phyloP scores from a whole-genome alignment of 192 early-diverging fungal genomes.

The Linnemannia hyalina region DNA sequence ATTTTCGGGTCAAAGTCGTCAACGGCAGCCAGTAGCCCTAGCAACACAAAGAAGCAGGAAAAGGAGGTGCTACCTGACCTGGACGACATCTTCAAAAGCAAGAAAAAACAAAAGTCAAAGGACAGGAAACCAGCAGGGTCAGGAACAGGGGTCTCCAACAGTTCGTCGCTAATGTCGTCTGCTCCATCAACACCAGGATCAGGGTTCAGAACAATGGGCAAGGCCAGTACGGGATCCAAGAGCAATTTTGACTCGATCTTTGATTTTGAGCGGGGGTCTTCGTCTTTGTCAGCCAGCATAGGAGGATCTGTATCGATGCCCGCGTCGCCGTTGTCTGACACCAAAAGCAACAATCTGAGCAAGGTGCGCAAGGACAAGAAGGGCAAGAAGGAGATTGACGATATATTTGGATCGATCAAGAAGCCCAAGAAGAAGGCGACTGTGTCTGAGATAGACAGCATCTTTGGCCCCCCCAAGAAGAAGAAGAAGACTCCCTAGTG shows the following conservation, averaged over 20 bases:
- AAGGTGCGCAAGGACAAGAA: constrained; percentile 15
- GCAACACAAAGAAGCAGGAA: not conserved
- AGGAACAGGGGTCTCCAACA: not conserved
- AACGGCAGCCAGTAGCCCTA: not conserved
- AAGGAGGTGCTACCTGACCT: constrained; percentile 6
- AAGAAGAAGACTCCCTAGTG: constrained; percentile 27
- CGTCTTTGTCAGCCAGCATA: not conserved
- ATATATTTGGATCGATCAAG: constrained; percentile 31
- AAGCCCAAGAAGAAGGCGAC: constrained; percentile 23
- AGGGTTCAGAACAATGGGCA: not conserved
- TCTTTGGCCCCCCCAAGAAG: constrained; percentile 35
- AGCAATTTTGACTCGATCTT: constrained; percentile 42
- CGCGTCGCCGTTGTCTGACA: not conserved
- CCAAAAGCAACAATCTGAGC: not conserved
- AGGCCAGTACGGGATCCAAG: constrained; percentile 13
- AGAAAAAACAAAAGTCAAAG: constrained; percentile 20
- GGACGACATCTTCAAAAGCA: constrained; percentile 20
- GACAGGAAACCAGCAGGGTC: constrained; percentile 8
- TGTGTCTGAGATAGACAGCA: constrained; percentile 37
- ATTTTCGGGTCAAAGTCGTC: constrained; percentile 4
- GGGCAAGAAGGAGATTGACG: constrained; percentile 32
- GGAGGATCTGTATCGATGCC: not conserved
- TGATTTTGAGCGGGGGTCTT: constrained; percentile 3
- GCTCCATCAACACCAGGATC: not conserved
- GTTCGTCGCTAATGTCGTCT: not conserved